These are phyloP conservation scores for Amanita rimosa DNA, from an alignment of 768 basidiomycete species.

Conservation along the genomic window DNA sequence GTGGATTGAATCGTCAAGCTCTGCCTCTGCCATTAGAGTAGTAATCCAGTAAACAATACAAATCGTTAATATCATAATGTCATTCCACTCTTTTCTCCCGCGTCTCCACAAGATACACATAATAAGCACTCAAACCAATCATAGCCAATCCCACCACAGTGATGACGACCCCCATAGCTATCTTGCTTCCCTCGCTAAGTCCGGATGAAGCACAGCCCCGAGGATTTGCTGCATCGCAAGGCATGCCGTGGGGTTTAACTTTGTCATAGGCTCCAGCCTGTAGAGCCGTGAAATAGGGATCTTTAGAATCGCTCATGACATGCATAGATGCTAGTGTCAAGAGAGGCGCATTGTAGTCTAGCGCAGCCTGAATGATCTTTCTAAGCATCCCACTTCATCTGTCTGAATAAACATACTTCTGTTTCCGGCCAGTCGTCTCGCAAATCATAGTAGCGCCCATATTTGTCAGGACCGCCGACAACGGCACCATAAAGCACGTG, in stretches of 20 bases:
- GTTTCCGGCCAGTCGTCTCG: constrained; percentile 85
- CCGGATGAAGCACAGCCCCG: constrained; percentile 37
- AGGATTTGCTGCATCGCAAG: constrained; percentile 66
- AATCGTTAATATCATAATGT: neutral
- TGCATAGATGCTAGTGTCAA: constrained; percentile 78
- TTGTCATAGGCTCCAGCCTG: constrained; percentile 55
- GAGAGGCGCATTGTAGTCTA: constrained; percentile 87
- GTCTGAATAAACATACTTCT: constrained; percentile 38
- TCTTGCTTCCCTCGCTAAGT: constrained; percentile 49
- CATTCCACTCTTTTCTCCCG: neutral
- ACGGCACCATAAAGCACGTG: constrained; percentile 82
- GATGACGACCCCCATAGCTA: constrained; percentile 62
- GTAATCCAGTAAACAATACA: neutral
- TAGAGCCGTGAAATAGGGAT: constrained; percentile 72
- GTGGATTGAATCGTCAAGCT: constrained; percentile 11
- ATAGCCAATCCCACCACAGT: constrained; percentile 51
- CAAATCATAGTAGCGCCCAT: constrained; percentile 74
- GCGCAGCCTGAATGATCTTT: constrained; percentile 37
- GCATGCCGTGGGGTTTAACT: constrained; percentile 52
- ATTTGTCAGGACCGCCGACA: constrained; percentile 74
- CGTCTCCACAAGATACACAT: constrained; percentile 16
- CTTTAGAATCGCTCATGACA: constrained; percentile 49
- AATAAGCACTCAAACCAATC: constrained; percentile 32
- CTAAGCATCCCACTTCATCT: neutral
- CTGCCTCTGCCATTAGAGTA: neutral